phyloP scores from a whole-genome alignment of 345 rosid genomes.

The Eucalyptus melliodora region DNA sequence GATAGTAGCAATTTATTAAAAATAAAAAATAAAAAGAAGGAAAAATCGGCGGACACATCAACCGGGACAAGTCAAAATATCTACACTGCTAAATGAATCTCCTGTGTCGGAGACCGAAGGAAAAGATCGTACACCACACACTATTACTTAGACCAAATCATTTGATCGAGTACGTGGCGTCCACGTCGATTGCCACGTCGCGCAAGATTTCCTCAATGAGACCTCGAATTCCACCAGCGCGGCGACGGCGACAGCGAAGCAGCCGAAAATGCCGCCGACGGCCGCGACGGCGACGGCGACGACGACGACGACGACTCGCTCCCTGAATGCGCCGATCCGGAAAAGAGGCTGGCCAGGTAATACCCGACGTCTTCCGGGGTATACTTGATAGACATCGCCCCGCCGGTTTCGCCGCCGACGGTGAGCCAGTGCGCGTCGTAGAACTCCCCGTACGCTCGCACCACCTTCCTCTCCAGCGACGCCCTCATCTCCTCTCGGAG shows the following conservation, averaged over 20 bases:
- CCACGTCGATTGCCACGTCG: neutral
- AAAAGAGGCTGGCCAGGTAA: conserved; percentile 31
- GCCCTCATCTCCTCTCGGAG: conserved; percentile 43
- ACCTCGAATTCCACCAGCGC: neutral
- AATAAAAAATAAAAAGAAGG: neutral
- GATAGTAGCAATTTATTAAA: neutral
- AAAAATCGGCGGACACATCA: neutral
- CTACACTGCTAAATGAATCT: neutral
- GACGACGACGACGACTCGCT: neutral
- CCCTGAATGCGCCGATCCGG: neutral
- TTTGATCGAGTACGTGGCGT: neutral
- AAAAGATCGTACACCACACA: neutral
- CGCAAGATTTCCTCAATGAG: neutral
- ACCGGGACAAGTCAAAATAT: neutral
- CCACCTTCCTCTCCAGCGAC: conserved; percentile 27
- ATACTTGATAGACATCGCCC: conserved; percentile 14
- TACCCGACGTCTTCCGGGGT: conserved; percentile 51
- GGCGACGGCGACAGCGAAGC: neutral
- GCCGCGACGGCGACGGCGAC: neutral
- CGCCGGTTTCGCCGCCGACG: conserved; percentile 5
- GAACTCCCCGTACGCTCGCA: conserved; percentile 33
- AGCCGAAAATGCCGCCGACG: neutral
- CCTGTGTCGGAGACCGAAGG: neutral
- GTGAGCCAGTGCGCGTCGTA: conserved; percentile 24
- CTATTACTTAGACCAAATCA: neutral